These are phyloP conservation scores for Camellia sinensis DNA, from an alignment of 148 eudicot species.

Conservation along the genomic window DNA sequence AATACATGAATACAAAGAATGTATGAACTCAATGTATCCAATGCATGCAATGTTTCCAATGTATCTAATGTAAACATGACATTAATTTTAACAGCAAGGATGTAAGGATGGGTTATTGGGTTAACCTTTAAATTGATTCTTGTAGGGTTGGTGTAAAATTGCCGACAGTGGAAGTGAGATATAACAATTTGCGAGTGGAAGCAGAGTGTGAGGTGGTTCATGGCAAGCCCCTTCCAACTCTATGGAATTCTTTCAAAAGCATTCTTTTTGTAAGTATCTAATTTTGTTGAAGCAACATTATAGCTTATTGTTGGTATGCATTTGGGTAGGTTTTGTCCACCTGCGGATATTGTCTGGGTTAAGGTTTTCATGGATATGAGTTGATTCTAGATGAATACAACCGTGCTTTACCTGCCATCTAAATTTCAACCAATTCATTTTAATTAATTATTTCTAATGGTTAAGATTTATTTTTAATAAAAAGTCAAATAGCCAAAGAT, in stretches of 20 bases:
- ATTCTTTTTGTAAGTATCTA: conserved; percentile 36
- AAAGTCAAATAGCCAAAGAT: background rate
- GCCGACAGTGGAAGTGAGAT: conserved; percentile 69
- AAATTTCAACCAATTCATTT: background rate
- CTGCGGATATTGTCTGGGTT: background rate
- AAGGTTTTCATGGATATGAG: background rate
- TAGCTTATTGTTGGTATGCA: background rate
- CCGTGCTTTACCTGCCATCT: background rate
- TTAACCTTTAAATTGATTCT: conserved; percentile 3
- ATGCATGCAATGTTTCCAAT: no score
- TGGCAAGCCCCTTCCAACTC: conserved; percentile 62
- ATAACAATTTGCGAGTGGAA: conserved; percentile 51
- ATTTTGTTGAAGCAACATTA: background rate
- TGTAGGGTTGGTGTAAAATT: conserved; percentile 72
- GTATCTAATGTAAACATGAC: no score
- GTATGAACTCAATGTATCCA: no score
- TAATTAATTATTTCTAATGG: background rate
- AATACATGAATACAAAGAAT: no score
- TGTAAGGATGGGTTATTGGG: no score
- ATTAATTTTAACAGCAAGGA: no score
- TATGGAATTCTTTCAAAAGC: background rate
- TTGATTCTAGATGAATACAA: background rate
- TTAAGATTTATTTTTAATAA: background rate
- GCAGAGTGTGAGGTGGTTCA: conserved; percentile 70
- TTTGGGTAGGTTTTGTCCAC: background rate